Base-by-base conservation (phyloP, 352 stramenopile species). In the Globisporangium acanthophoron region DNA sequence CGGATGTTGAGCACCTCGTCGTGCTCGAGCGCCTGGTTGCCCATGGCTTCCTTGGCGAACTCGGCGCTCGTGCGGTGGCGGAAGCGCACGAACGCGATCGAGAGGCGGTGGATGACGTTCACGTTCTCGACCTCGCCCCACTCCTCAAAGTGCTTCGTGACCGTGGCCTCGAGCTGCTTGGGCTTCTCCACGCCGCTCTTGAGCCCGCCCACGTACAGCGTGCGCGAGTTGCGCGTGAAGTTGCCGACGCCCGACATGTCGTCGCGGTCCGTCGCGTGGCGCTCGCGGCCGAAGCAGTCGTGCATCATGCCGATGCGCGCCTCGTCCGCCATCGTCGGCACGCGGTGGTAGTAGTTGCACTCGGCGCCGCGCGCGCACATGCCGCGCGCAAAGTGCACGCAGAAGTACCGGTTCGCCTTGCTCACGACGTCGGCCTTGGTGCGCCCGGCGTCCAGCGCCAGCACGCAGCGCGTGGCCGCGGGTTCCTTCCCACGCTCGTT, bases 81-180 rank as follows among this genome's bases (percentile, higher is more conserved):
- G 58, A 80, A 97, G 27, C 92, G 69, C 44, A 97, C 87, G 55
- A 98, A 98, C 48, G 78, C 78, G 62, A 97, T 97, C 18, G 80
- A 88, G 54, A 97, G 73, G n/a, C 92, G 74, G 51, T 91, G 78
- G 54, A 98, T 92, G 21, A 98, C 81, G 73, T 98, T 98, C 55
- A 98, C 80, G 60, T 87, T 92, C 67, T 98, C 93, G 9, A 97
- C 81, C 67, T 98, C 93, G 18, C 93, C 93, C 82, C 85, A 98
- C 66, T 98, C 93, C 3, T 76, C 74, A 70, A 98, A 98, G 56
- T 97, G 88, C 54, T 88, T 80, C 66, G 70, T 77, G 9, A 98
- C 62, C 6, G 67, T 72, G 13, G 84, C 66, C 31, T 96, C 73
- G 9, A 97, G 62, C 43, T 80, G 46, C 53, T 79, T 78, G 6